Evolutionary conservation across 192 early-diverging fungal species (phyloP), one percentile per base, ranked within the genome.

Genomic region (Funneliformis geosporum): DNA sequence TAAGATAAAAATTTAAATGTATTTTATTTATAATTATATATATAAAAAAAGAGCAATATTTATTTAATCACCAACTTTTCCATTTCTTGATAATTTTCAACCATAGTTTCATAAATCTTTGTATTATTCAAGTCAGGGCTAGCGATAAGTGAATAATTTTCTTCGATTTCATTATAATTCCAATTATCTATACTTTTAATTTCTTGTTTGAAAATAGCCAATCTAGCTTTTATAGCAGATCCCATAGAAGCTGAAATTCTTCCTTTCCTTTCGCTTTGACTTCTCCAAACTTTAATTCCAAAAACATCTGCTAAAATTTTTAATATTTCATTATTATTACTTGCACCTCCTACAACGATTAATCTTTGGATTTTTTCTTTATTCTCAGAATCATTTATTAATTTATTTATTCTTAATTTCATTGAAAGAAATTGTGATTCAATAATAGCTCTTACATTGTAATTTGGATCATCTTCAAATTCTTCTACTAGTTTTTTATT

Each of bases 401-500:
- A 72, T 76, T 80, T 80, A 23, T 76, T 70, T 7, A 86, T 85
- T 44, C 91, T 86, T 38, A 88, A 42, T 28, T 87, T 82, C 93
- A 95, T 95, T 12, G 89, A 88, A 82, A 96, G 75, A 38, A 92
- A 83, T 81, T 93, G 94, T 60, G 88, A 90, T 73, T 96, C 95
- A 8, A 95, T 73, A 46, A 95, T 88, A 1, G 89, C 91, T n/a
- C 91, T 84, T 2, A 89, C 78, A 47, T 95, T 91, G 8, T 73
- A 68, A 50, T 42, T 70, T 43, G 50, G 69, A 62, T 42, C 10
- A 23, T 60, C 60, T 11, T 27, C 38, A 55, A 87, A 90, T 65
- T 84, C 88, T 12, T 82, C 74, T 18, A 87, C 84, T 8, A 23
- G 80, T 25, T 80, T 33, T 18, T 82, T 84, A 38, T 84, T 71